phyloP scores from a whole-genome alignment of 176 grass and related monocot species.

The Poa pratensis region DNA sequence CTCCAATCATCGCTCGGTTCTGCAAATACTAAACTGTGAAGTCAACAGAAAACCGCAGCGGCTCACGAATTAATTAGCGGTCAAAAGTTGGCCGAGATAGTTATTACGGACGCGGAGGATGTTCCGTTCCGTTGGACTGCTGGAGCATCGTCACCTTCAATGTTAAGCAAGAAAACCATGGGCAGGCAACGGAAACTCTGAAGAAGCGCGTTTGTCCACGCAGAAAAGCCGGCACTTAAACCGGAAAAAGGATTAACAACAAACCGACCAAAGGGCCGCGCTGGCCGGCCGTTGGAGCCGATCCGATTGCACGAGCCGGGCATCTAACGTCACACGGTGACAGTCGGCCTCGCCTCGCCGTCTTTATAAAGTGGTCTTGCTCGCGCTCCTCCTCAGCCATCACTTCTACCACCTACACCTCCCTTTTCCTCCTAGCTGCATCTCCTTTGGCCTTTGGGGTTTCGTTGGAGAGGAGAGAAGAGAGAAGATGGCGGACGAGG shows the following conservation, averaged over 20 bases:
- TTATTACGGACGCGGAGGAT: background rate
- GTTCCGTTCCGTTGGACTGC: no score
- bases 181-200: background rate
- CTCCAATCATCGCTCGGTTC: no score
- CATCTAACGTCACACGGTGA: background rate
- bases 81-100: background rate
- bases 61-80: background rate
- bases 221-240: background rate
- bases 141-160: background rate
- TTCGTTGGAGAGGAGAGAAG: background rate
- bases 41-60: background rate
- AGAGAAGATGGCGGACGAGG: constrained; percentile 57
- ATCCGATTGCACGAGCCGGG: constrained; percentile 9
- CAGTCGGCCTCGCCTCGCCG: background rate
- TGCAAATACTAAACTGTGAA: no score
- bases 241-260: background rate
- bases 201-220: background rate
- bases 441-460: background rate
- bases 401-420: background rate
- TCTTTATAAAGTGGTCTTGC: constrained; percentile 39
- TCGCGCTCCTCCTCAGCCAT: background rate
- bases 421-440: background rate
- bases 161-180: constrained; percentile 6
- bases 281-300: constrained; percentile 27
- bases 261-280: background rate